Percentiles rank a stretch among this genome's conserved stretches.
These are phyloP conservation scores for Delphinella strobiligena DNA, from an alignment of 2,329 filamentous ascomycete genomes.

Conservation along the genomic window DNA sequence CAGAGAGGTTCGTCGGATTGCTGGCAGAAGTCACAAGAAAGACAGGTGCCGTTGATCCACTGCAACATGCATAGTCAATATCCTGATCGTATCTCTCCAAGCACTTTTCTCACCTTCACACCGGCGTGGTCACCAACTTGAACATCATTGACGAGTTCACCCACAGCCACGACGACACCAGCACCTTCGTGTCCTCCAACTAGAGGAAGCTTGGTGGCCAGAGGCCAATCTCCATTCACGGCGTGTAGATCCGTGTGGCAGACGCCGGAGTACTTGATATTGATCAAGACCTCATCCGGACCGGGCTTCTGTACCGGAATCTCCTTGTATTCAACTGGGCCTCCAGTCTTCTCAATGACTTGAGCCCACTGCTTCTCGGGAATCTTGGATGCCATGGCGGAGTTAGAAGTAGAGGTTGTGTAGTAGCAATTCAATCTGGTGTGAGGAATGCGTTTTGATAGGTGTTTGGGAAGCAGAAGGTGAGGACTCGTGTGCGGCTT, in stretches of 20 bases:
- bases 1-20: slow-evolving; percentile 75
- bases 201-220: slow-evolving; percentile 69
- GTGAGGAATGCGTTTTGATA: not conserved
- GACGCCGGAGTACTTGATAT: slow-evolving; percentile 81
- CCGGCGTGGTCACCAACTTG: slow-evolving; percentile 76
- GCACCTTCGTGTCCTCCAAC: slow-evolving; percentile 73
- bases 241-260: slow-evolving; percentile 81
- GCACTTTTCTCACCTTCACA: slow-evolving; percentile 48
- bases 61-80: slow-evolving; percentile 10
- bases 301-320: slow-evolving; percentile 73
- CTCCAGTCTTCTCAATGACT: slow-evolving; percentile 71
- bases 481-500: too few species aligned
- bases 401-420: not conserved
- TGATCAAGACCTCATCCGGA: slow-evolving; percentile 82
- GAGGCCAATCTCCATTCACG: slow-evolving; percentile 81
- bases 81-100: too few species aligned
- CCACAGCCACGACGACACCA: slow-evolving; percentile 69
- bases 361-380: slow-evolving; percentile 85
- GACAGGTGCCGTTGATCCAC: slow-evolving; percentile 84
- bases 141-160: slow-evolving; percentile 64
- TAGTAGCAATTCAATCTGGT: not conserved
- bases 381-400: slow-evolving; percentile 29
- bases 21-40: slow-evolving; percentile 74
- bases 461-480: not conserved
- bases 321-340: slow-evolving; percentile 58